Base-by-base conservation (phyloP, 805 yeast species). In the Starmerella potacharoeniae region DNA sequence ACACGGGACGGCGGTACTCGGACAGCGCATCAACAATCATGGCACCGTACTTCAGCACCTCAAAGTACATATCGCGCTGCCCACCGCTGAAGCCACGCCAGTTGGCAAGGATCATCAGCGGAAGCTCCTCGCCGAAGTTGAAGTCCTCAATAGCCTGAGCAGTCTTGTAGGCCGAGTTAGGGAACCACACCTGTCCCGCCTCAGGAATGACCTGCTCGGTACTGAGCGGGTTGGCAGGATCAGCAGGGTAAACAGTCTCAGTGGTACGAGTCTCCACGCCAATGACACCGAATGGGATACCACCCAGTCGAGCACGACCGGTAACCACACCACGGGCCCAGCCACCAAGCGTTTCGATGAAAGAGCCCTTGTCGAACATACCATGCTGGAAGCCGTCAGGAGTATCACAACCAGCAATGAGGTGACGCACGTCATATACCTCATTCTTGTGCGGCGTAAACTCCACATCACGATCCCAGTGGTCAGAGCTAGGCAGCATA, bases 81-180 rank as follows among this genome's bases (percentile, higher is more conserved):
- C 99, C 98, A 77, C 99, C 98, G 63, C 97, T 88, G 82, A 93
- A 93, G 67, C 99, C 99, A 82, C 99, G 86, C 99, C 99, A 93
- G 80, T 93, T 93, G 57, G 98, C 98, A 64, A 93, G 75, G 62
- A 93, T 88, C 95, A 93, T 86, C 71, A 93, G 77, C 60, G 99
- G 99, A 68, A 93, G 78, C 73, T 90, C 91, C 73, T 93, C 99
- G 77, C 99, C 99, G 68, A 88, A 76, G 78, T 93, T 93, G 81
- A 93, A 93, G 70, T 93, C 98, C 62, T 84, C 84, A 65, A 93
- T 91, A 28, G 98, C 97, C 75, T 93, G 98, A 3, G 99, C 95
- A 46, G 99, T 93, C 82, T 93, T 93, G 80, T 86, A 93, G 17
- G 99, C 98, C 59, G 96, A 86, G 76, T 93, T 93, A 65, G 99